Base-by-base conservation (phyloP, 129 eudicot species). In the Sambucus nigra region DNA sequence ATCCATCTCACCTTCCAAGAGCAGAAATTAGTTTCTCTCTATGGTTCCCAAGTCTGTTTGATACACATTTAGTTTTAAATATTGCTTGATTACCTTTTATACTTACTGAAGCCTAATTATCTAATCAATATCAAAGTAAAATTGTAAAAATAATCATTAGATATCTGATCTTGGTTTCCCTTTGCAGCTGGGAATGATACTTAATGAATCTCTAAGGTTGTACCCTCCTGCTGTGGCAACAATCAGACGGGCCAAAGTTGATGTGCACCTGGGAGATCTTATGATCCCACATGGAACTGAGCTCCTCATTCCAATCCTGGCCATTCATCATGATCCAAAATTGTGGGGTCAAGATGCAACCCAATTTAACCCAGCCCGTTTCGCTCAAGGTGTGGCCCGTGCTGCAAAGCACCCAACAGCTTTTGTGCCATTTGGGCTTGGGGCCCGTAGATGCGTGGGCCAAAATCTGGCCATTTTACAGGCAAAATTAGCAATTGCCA, bases 401-500 rank as follows among this genome's bases (percentile, higher is more conserved):
- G 97, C 97, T 1, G 78, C 86, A 11, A 84, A 81, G 49, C 88
- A 81, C 66, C 95, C 95, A 0, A 53, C 79, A 65, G 95, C 88
- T 0, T 84, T 78, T 73, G 70, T 84, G 38, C 95, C 97, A 0
- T 89, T 89, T 27, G 94, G 97, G 57, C 51, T 81, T 14, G 97
- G 97, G n/a, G 76, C 70, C 15, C 88, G 97, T 11, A 72, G 79
- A 1, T 89, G 97, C 75, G 61, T 84, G 13, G 97, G 97, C 53
- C 97, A 89, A 55, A 89, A 84, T 26, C 75, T 89, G 33, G 97
- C 95, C 29, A 64, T 84, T n/a, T 51, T 89, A 31, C 93, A 89
- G 64, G 93, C 88, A 35, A 89, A 84, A 26, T 62, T 89, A 51
- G 71, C 94, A 17, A 57, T 84, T 16, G 70, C 88, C 22, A 69